A percentile compares a stretch with the other conserved stretches of the same genome.
These are phyloP conservation scores for Xenosphaeropsis pyriputrescens DNA, from an alignment of 2,329 filamentous ascomycete genomes.

Conservation along the genomic window DNA sequence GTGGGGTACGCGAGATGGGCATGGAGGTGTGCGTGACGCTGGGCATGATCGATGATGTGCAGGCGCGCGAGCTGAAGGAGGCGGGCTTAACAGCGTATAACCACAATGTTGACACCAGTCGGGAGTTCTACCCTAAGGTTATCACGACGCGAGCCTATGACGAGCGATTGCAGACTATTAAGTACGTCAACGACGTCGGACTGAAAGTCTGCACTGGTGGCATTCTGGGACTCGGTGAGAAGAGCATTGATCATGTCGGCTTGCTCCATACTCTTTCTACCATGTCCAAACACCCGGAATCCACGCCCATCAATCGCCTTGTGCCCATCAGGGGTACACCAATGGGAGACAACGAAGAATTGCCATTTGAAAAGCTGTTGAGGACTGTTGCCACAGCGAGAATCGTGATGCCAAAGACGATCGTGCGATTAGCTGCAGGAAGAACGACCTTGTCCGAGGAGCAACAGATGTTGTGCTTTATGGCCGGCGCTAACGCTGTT, in stretches of 20 bases:
- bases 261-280: constrained; percentile 72
- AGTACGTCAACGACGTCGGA: constrained; percentile 69
- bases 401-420: constrained; percentile 70
- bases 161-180: constrained; percentile 67
- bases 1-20: constrained; percentile 63
- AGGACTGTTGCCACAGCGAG: constrained; percentile 75
- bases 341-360: constrained; percentile 56
- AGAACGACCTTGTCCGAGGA: constrained; percentile 75
- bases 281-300: constrained; percentile 71
- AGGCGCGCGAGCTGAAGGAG: constrained; percentile 69
- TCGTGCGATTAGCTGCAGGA: constrained; percentile 76
- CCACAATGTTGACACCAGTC: constrained; percentile 83
- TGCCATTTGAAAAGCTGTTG: constrained; percentile 65
- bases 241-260: constrained; percentile 64
- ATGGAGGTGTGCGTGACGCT: constrained; percentile 93
- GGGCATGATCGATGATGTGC: constrained; percentile 74
- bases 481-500: constrained; percentile 85
- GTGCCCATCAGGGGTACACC: constrained; percentile 87
- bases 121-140: constrained; percentile 76
- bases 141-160: constrained; percentile 82
- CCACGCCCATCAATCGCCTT: constrained; percentile 80
- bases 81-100: constrained; percentile 87
- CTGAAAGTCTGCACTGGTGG: constrained; percentile 86
- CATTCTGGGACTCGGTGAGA: constrained; percentile 75
- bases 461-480: constrained; percentile 79